Percentiles rank a stretch among this genome's conserved stretches.
Evolutionary conservation across 192 early-diverging fungal species (phyloP).

Genomic region (Umbelopsis sp.): DNA sequence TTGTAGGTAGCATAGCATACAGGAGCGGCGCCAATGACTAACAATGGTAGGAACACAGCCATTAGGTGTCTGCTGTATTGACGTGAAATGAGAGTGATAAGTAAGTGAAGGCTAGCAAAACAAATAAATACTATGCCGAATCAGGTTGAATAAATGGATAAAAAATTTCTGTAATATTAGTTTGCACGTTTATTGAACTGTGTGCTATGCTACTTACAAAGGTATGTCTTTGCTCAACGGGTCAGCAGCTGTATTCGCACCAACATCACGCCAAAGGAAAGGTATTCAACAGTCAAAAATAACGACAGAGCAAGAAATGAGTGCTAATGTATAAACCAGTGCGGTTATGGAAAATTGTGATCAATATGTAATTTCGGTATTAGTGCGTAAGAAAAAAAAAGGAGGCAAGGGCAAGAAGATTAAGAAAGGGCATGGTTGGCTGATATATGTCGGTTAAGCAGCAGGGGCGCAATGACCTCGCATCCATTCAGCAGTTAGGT

Average conservation of each 20-base stretch:
- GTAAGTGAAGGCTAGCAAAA: neutral
- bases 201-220: too few species aligned
- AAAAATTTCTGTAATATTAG: too few species aligned
- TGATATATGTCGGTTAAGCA: slow-evolving; percentile 34
- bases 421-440: too few species aligned
- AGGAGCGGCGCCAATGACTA: slow-evolving; percentile 29
- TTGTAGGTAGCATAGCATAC: slow-evolving; percentile 28
- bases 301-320: neutral
- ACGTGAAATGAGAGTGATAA: too few species aligned
- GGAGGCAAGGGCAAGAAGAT: too few species aligned
- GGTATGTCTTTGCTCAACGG: too few species aligned
- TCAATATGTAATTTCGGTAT: neutral
- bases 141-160: neutral
- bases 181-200: too few species aligned
- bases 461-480: slow-evolving; percentile 50
- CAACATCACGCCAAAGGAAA: neutral
- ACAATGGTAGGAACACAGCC: slow-evolving; percentile 31
- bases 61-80: too few species aligned
- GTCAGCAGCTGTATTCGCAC: too few species aligned
- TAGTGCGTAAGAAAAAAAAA: neutral
- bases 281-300: neutral
- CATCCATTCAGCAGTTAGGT: slow-evolving; percentile 20
- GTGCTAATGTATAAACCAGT: neutral
- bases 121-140: neutral
- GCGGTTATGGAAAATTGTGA: neutral